These are phyloP conservation scores for Coemansia sp. DNA, from an alignment of 192 early-diverging fungal species.

Conservation along the genomic window DNA sequence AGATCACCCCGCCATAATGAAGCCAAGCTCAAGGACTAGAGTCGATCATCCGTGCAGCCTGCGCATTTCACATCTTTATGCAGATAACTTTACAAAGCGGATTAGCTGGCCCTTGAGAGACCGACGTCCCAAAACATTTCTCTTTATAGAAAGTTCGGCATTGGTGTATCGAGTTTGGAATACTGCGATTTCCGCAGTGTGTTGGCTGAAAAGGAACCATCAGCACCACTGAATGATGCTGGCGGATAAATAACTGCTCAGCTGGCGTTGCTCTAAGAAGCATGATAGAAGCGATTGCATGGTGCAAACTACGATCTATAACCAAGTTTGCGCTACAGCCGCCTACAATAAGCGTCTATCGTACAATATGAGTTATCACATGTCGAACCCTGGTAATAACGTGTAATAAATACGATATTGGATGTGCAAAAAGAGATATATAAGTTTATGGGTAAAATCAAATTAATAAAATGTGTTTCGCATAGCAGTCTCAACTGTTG, in stretches of 20 bases:
- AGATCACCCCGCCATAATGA: no score
- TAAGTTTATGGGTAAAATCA: no score
- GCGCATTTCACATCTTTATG: not conserved
- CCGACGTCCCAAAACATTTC: not conserved
- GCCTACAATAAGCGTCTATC: conserved; percentile 25
- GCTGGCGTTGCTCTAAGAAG: conserved; percentile 26
- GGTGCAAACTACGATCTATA: not conserved
- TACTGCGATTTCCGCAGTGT: no score
- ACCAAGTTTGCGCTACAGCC: conserved; percentile 1
- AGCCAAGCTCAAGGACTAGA: not conserved
- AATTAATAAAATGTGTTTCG: no score
- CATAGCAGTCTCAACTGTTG: no score
- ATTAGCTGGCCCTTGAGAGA: not conserved
- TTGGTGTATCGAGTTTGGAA: no score
- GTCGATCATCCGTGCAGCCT: not conserved
- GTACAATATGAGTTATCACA: no score
- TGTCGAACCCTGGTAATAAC: no score
- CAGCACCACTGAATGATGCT: not conserved
- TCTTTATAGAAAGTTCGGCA: not conserved
- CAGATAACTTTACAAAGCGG: not conserved
- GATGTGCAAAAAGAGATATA: no score
- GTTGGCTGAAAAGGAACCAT: not conserved
- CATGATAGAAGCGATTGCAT: conserved; percentile 28
- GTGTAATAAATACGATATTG: no score
- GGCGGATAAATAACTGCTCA: not conserved